Evolutionary conservation across 1,284 basidiomycete genomes (phyloP), one percentile per base, ranked within the genome.

Genomic region (Porodaedalea pini): DNA sequence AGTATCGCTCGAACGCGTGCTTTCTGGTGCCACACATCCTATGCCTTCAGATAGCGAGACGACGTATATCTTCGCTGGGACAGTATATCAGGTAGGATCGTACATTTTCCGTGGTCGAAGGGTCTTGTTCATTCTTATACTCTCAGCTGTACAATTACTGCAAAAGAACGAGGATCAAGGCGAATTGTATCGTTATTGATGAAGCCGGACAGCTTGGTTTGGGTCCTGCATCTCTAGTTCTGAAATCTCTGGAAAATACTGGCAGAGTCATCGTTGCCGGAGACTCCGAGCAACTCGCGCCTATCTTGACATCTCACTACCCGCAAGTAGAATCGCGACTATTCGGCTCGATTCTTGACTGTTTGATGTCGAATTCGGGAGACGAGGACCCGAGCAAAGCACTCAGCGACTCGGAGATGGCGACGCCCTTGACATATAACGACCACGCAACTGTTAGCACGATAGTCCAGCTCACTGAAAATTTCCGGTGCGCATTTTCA

Each of bases 201-300:
- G 78, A 80, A 66, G 78, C 77, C 4, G 76, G 78, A 3, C 78
- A 80, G 62, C 71, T 79, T 4, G 70, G 75, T 4, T 62, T 80
- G n/a, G 73, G 72, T 37, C 70, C 72, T 3, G 68, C 76, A 19
- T 71, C 78, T 11, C 64, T 80, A 6, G 77, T 78, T 0, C 64
- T 79, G 39, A 71, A 76, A 15, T 70, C 70, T n/a, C 67, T 80
- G 3, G 63, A 65, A 29, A 60, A 66, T 2, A 59, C 61, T 4
- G 75, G 76, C 8, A 70, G 73, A 25, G 71, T 80, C 11, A 69
- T 80, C 8, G 67, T 79, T 45, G 76, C 78, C 19, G 78, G 78
- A n/a, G 78, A 80, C 62, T 76, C 75, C 0, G 75, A 79, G 56
- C 78, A 79, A 60, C 65, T 80, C 4, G 77, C 77, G 4, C 78